Evolutionary conservation across 768 basidiomycete genomes (phyloP).

Genomic region (Boletus tylopilopsis): DNA sequence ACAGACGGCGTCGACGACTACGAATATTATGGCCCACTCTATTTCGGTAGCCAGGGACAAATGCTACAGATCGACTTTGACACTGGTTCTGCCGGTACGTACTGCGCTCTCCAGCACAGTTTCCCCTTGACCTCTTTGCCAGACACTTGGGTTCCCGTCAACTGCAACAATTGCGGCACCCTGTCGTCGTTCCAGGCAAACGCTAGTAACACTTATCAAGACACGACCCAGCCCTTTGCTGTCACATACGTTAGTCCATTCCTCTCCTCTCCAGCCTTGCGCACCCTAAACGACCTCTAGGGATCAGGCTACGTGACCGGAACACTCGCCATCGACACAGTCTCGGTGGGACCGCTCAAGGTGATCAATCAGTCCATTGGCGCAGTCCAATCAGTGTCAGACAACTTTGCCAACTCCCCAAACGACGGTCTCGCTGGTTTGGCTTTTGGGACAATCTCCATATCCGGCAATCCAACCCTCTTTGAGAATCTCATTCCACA

Average conservation of each 20-base stretch:
- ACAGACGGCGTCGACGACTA: conserved; percentile 38
- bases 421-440: conserved; percentile 59
- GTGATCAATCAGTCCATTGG: conserved; percentile 55
- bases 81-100: conserved; percentile 47
- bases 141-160: conserved; percentile 56
- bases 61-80: conserved; percentile 56
- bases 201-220: conserved; percentile 40
- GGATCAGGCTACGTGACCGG: conserved; percentile 54
- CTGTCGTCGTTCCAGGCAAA: conserved; percentile 34
- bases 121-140: conserved; percentile 16
- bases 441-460: conserved; percentile 56
- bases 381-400: conserved; percentile 42
- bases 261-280: conserved; percentile 5
- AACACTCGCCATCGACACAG: conserved; percentile 45
- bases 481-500: conserved; percentile 57
- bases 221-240: conserved; percentile 31
- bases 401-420: conserved; percentile 48
- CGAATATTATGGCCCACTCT: conserved; percentile 42
- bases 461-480: conserved; percentile 46
- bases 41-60: conserved; percentile 55
- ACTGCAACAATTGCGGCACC: conserved; percentile 38
- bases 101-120: not conserved
- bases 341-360: conserved; percentile 43
- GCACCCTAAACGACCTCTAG: conserved; percentile 21
- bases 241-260: conserved; percentile 41